A percentile compares a stretch with the other conserved stretches of the same genome.
Evolutionary conservation across 768 basidiomycete species (phyloP).

Genomic region (Termitomyces sp.): DNA sequence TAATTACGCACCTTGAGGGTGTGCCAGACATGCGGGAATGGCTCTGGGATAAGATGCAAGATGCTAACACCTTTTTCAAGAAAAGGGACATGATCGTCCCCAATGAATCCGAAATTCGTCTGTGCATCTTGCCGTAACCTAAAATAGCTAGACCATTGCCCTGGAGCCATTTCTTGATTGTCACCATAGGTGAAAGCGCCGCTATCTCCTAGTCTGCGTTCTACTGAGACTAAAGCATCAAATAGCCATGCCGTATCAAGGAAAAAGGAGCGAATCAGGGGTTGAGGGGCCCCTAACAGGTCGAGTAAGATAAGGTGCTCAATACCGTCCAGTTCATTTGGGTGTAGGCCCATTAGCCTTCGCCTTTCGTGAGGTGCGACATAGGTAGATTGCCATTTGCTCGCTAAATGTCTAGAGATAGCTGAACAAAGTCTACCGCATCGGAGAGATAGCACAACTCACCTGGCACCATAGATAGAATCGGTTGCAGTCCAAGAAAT

Average conservation of each 20-base stretch:
- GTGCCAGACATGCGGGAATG: conserved; percentile 93
- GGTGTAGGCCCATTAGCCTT: conserved; percentile 47
- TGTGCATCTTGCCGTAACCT: conserved; percentile 37
- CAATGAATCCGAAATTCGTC: conserved; percentile 57
- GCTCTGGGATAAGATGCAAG: conserved; percentile 85
- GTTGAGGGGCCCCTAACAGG: conserved; percentile 76
- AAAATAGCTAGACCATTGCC: conserved; percentile 67
- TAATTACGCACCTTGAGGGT: conserved; percentile 50
- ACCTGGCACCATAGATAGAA: conserved; percentile 96
- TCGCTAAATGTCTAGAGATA: conserved; percentile 72
- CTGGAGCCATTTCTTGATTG: conserved; percentile 40
- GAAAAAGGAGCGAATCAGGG: conserved; percentile 78
- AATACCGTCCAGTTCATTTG: conserved; percentile 71
- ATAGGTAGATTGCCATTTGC: conserved; percentile 76
- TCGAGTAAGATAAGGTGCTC: conserved; percentile 93
- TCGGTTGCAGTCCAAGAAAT: conserved; percentile 84
- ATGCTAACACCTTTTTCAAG: conserved; percentile 77
- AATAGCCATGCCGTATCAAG: conserved; percentile 92
- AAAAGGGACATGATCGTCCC: conserved; percentile 95
- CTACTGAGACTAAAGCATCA: conserved; percentile 70
- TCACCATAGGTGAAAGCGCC: conserved; percentile 56
- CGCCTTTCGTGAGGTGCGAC: conserved; percentile 56
- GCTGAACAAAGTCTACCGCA: conserved; percentile 1
- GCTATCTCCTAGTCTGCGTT: conserved; percentile 62
- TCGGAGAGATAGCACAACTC: conserved; percentile 12